Percentiles rank a stretch among this genome's conserved stretches.
Conservation (phyloP, 2,329 filamentous ascomycete genomes). For the Penicillium concentricum region DNA sequence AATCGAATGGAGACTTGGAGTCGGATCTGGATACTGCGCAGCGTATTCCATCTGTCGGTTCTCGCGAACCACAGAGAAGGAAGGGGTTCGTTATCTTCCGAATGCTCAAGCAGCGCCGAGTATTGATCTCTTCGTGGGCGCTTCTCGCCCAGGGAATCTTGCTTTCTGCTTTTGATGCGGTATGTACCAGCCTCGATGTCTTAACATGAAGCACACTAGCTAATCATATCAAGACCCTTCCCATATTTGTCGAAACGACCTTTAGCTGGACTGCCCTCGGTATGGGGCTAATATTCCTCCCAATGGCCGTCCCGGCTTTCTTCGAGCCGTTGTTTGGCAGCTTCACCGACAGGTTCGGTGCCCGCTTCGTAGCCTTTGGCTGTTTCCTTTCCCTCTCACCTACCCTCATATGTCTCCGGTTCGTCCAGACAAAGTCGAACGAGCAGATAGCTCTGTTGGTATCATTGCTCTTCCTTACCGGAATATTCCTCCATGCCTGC, state of each 20-base stretch:
- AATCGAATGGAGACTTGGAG: constrained; percentile 25
- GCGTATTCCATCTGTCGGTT: not conserved
- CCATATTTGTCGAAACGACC: constrained; percentile 54
- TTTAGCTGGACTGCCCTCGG: constrained; percentile 59
- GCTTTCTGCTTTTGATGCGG: constrained; percentile 53
- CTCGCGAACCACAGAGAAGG: not conserved
- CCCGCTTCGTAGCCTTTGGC: constrained; percentile 58
- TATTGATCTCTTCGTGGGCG: constrained; percentile 58
- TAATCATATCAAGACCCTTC: constrained; percentile 36
- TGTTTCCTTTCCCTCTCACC: constrained; percentile 58
- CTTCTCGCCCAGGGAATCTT: constrained; percentile 52
- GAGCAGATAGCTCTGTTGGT: constrained; percentile 65
- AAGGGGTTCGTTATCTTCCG: constrained; percentile 17
- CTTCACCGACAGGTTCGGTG: constrained; percentile 57
- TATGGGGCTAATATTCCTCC: constrained; percentile 58
- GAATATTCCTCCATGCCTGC: constrained; percentile 57
- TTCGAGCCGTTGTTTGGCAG: constrained; percentile 58
- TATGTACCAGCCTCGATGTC: constrained; percentile 17
- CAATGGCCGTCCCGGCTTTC: constrained; percentile 62
- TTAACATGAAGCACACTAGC: not conserved
- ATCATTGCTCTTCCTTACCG: constrained; percentile 60
- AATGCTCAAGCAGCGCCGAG: constrained; percentile 44
- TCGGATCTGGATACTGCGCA: constrained; percentile 14
- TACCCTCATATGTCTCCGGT: constrained; percentile 63
- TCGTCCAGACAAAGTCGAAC: constrained; percentile 58